These are phyloP conservation scores for Nannizzia gypsea DNA, from an alignment of 2,329 filamentous ascomycete genomes.

Conservation along the genomic window DNA sequence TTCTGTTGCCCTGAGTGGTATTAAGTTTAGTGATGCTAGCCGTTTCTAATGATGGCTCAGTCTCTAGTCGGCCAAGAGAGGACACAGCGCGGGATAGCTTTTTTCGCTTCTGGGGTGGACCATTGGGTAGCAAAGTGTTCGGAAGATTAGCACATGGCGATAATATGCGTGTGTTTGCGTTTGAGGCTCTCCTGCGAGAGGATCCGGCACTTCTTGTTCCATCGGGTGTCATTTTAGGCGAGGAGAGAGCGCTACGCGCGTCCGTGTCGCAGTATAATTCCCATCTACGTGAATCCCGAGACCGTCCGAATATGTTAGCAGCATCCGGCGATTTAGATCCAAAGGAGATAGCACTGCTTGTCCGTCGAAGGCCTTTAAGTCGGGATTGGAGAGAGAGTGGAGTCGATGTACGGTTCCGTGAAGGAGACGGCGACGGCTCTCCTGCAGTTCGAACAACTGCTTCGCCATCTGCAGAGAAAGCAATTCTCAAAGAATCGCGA, in stretches of 20 bases:
- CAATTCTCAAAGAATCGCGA: constrained; percentile 54
- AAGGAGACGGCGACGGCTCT: constrained; percentile 56
- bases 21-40: constrained; percentile 9
- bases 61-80: constrained; percentile 52
- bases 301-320: constrained; percentile 56
- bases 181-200: neutral
- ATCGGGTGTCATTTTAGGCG: constrained; percentile 49
- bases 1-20: neutral
- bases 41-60: constrained; percentile 20
- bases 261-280: constrained; percentile 81
- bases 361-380: constrained; percentile 50
- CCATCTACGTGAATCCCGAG: constrained; percentile 80
- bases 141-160: constrained; percentile 33
- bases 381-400: constrained; percentile 39
- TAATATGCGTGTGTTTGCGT: constrained; percentile 5
- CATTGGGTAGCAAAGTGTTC: constrained; percentile 42
- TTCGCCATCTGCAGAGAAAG: constrained; percentile 77
- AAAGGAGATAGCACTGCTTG: constrained; percentile 54
- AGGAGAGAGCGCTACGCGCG: constrained; percentile 62
- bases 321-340: constrained; percentile 11
- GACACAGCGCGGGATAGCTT: constrained; percentile 51
- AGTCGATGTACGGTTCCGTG: constrained; percentile 41
- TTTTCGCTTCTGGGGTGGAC: constrained; percentile 43
- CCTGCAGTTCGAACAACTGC: constrained; percentile 68
- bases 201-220: neutral